Evolutionary conservation across 139 green algal genomes (phyloP).

Genomic region (Ettlia oleoabundans): DNA sequence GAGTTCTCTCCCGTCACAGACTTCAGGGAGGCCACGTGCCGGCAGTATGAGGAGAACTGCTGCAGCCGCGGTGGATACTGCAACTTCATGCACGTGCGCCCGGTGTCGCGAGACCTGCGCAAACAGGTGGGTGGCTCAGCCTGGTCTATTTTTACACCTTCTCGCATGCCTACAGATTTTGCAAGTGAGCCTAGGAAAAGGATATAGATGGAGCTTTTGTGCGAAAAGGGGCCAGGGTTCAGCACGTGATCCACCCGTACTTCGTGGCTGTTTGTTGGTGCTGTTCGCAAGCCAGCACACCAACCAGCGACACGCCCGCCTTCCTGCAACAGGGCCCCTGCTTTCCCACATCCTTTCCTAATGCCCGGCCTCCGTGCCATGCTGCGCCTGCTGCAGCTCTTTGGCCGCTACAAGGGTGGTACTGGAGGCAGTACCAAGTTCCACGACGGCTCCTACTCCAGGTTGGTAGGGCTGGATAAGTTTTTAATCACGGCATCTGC

Average conservation of each 20-base stretch:
- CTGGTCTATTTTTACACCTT: not conserved
- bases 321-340: too few species aligned
- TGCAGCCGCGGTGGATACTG: constrained; percentile 98
- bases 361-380: too few species aligned
- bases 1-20: constrained; percentile 99
- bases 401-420: constrained; percentile 81
- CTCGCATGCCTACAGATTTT: too few species aligned
- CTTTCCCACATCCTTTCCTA: too few species aligned
- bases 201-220: too few species aligned
- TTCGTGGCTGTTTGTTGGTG: too few species aligned
- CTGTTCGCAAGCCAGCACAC: too few species aligned
- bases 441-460: constrained; percentile 1
- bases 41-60: constrained; percentile 98
- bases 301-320: too few species aligned
- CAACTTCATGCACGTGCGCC: constrained; percentile 99
- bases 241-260: too few species aligned
- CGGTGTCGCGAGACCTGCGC: constrained; percentile 70
- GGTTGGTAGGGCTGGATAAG: not conserved
- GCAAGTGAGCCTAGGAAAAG: too few species aligned
- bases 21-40: constrained; percentile 94
- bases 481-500: too few species aligned
- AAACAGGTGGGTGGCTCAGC: constrained; percentile 48
- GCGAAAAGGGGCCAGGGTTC: too few species aligned
- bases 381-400: constrained; percentile 58
- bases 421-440: constrained; percentile 46